Percentiles rank a stretch among this genome's conserved stretches.
Evolutionary conservation across 2,329 filamentous ascomycete species (phyloP).

Genomic region (Drechslerella dactyloides): DNA sequence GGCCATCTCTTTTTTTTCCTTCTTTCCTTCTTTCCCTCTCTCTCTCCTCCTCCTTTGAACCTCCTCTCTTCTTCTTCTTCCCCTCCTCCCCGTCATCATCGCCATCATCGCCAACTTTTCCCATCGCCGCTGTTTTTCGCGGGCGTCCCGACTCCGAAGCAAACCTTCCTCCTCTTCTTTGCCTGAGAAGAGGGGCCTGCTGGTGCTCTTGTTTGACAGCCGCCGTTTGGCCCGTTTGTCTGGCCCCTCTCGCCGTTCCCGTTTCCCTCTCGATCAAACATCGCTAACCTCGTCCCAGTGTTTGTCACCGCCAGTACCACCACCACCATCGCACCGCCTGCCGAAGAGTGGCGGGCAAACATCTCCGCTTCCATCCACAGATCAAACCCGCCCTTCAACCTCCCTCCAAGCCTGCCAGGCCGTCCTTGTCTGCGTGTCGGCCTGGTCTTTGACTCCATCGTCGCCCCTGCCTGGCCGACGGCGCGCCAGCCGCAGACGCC

Average conservation of each 20-base stretch:
- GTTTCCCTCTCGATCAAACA: not conserved
- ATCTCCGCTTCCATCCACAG: slow-evolving; percentile 4
- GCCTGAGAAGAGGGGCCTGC: too few relatives aligned
- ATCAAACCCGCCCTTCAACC: not conserved
- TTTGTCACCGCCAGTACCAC: not conserved
- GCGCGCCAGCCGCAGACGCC: too few relatives aligned
- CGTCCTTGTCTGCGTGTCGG: too few relatives aligned
- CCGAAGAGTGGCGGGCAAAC: slow-evolving; percentile 1
- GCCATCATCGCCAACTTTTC: not conserved
- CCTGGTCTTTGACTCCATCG: too few relatives aligned
- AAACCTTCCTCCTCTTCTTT: not conserved
- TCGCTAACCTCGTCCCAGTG: not conserved
- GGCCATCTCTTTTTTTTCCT: not conserved
- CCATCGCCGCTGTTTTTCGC: not conserved
- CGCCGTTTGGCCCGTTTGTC: not conserved
- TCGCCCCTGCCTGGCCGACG: too few relatives aligned
- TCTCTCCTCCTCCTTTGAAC: not conserved
- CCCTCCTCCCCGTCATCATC: not conserved
- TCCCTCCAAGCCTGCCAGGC: not conserved
- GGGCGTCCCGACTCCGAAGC: not conserved
- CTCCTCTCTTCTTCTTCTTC: not conserved
- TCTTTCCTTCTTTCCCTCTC: not conserved
- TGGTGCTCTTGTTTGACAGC: not conserved
- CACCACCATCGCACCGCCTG: not conserved
- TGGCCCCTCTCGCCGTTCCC: not conserved